Conservation (phyloP, 2,329 filamentous ascomycete species). For the Colletotrichum tofieldiae region DNA sequence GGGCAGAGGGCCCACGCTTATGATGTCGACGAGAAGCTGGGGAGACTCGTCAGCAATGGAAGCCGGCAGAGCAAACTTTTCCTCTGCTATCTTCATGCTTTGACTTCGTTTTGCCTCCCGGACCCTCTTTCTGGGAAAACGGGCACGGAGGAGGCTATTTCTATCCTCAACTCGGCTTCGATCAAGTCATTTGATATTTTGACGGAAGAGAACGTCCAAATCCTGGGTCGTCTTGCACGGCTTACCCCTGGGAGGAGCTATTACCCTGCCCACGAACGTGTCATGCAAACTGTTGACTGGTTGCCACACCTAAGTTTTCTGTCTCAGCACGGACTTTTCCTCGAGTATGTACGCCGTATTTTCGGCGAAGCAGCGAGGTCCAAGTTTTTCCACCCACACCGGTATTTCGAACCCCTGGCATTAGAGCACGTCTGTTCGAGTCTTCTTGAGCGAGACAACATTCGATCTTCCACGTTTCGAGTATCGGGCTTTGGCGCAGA, state of each 20-base stretch:
- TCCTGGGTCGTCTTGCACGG: constrained; percentile 56
- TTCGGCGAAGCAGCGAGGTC: constrained; percentile 47
- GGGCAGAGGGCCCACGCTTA: constrained; percentile 58
- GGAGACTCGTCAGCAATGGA: constrained; percentile 66
- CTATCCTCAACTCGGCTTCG: constrained; percentile 64
- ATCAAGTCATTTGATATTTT: constrained; percentile 64
- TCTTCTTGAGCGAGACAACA: constrained; percentile 45
- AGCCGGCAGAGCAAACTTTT: constrained; percentile 67
- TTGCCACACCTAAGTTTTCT: constrained; percentile 53
- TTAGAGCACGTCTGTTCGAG: constrained; percentile 23
- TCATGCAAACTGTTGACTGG: constrained; percentile 67
- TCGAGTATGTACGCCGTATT: constrained; percentile 55
- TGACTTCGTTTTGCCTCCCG: constrained; percentile 67
- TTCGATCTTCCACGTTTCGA: constrained; percentile 59
- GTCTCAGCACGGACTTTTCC: constrained; percentile 63
- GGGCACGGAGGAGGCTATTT: constrained; percentile 69
- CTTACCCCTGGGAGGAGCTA: constrained; percentile 61
- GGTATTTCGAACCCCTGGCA: constrained; percentile 16
- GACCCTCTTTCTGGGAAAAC: constrained; percentile 65
- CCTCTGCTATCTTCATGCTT: constrained; percentile 67
- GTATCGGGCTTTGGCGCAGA: constrained; percentile 50
- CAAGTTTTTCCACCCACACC: constrained; percentile 6
- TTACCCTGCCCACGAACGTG: constrained; percentile 58
- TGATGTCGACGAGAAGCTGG: constrained; percentile 63
- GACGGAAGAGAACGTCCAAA: constrained; percentile 50